These are phyloP conservation scores for Solanum lycopersicoides DNA, from an alignment of 257 asterid genomes.

Conservation along the genomic window DNA sequence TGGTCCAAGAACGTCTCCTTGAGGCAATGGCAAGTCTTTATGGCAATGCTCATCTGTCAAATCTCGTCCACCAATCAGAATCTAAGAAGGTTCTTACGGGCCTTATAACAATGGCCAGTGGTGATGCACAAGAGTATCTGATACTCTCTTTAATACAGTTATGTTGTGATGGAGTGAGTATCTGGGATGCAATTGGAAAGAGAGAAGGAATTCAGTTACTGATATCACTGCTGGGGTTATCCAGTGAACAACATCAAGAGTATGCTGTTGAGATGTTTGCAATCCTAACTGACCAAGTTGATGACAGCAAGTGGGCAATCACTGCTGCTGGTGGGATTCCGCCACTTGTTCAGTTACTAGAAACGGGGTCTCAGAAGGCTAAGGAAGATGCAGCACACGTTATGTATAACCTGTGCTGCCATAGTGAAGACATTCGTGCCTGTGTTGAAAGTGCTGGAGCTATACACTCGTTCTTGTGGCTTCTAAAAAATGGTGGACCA, in stretches of 20 bases:
- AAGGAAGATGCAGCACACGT: conserved; percentile 54
- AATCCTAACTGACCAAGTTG: conserved; percentile 66
- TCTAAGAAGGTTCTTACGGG: conserved; percentile 74
- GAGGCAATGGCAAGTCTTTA: conserved; percentile 83
- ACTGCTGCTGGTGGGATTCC: conserved; percentile 97
- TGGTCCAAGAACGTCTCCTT: conserved; percentile 74
- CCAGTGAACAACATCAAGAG: conserved; percentile 80
- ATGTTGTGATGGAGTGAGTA: conserved; percentile 41
- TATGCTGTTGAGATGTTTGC: conserved; percentile 67
- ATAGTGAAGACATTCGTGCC: conserved; percentile 72
- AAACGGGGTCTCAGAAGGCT: conserved; percentile 66
- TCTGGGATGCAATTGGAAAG: conserved; percentile 85
- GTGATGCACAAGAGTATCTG: conserved; percentile 62
- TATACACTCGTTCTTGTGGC: conserved; percentile 62
- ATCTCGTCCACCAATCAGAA: conserved; percentile 39
- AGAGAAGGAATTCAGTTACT: conserved; percentile 86
- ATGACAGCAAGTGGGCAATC: conserved; percentile 96
- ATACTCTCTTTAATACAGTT: conserved; percentile 45
- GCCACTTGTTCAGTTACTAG: conserved; percentile 69
- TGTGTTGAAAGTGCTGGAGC: conserved; percentile 81
- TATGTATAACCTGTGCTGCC: conserved; percentile 61
- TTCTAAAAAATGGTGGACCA: conserved; percentile 62
- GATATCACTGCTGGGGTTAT: conserved; percentile 66
- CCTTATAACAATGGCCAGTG: conserved; percentile 58
- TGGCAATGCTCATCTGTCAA: conserved; percentile 40